Evolutionary conservation across 2,329 filamentous ascomycete genomes (phyloP).

Genomic region (Didymella arachidicola): DNA sequence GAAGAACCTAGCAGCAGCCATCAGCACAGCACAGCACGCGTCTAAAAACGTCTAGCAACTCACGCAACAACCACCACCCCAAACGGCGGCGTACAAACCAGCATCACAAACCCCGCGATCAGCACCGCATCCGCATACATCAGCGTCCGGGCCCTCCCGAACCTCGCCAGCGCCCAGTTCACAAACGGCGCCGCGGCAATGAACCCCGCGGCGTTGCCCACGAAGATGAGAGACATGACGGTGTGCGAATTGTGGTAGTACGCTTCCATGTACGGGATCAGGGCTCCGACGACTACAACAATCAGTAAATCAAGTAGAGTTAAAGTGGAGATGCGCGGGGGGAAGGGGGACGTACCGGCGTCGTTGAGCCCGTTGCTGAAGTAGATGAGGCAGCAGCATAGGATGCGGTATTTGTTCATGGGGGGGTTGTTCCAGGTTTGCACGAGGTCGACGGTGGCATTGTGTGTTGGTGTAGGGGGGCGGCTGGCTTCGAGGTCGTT

Average conservation of each 20-base stretch:
- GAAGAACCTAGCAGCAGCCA: constrained; percentile 63
- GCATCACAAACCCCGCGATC: constrained; percentile 67
- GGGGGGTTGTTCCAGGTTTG: constrained; percentile 65
- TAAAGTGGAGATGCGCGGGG: too few species aligned
- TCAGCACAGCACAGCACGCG: constrained; percentile 28
- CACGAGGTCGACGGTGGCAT: constrained; percentile 56
- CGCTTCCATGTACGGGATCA: constrained; percentile 82
- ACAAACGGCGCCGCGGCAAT: constrained; percentile 74
- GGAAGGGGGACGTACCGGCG: constrained; percentile 54
- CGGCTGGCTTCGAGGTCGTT: constrained; percentile 63
- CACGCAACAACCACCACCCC: constrained; percentile 65
- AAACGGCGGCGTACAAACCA: constrained; percentile 75
- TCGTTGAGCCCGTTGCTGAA: constrained; percentile 78
- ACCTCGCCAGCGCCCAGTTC: constrained; percentile 66
- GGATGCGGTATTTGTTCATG: constrained; percentile 75
- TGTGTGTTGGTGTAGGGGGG: constrained; percentile 56
- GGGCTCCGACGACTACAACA: constrained; percentile 67
- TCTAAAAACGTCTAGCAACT: constrained; percentile 21
- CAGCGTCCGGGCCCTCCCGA: constrained; percentile 72
- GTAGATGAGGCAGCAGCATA: constrained; percentile 69
- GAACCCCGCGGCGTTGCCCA: constrained; percentile 79
- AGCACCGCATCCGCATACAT: constrained; percentile 66
- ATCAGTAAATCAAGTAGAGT: constrained; percentile 15
- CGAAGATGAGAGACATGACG: constrained; percentile 81
- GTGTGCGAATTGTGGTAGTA: constrained; percentile 80